These are phyloP conservation scores for Symbiodinium pilosum DNA, from an alignment of 73 alveolate species.

Conservation along the genomic window DNA sequence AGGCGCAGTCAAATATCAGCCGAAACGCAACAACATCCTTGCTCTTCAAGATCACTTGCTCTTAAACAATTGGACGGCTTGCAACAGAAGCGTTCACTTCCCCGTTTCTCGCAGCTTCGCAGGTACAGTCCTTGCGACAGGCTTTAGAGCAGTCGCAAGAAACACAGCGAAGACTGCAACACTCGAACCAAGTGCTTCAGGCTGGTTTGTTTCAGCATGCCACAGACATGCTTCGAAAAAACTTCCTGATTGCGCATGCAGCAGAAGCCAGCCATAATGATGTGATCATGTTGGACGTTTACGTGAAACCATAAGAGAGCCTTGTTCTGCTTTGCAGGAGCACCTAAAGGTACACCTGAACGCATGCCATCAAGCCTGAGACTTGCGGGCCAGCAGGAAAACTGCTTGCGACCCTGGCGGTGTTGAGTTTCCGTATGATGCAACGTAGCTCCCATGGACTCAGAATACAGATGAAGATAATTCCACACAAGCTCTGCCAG, in stretches of 20 bases:
- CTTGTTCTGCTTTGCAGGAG: slow-evolving; percentile 36
- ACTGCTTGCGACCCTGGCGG: background rate
- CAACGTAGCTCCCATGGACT: no score
- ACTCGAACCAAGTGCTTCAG: slow-evolving; percentile 91
- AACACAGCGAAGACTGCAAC: slow-evolving; percentile 90
- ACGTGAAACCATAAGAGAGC: background rate
- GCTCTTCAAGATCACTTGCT: no score
- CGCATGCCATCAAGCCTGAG: slow-evolving; percentile 75
- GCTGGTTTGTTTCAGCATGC: background rate
- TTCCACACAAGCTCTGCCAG: background rate
- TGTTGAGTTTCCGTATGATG: no score
- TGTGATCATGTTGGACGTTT: no score
- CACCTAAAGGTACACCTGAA: slow-evolving; percentile 92
- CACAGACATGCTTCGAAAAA: background rate
- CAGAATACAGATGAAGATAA: no score
- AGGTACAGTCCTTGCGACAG: slow-evolving; percentile 86
- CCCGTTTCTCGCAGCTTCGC: no score
- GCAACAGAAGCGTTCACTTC: no score
- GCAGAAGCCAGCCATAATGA: no score
- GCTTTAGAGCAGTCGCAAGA: slow-evolving; percentile 91
- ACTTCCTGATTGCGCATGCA: no score
- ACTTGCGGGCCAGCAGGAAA: slow-evolving; percentile 20
- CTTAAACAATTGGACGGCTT: no score
- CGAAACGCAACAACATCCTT: no score
- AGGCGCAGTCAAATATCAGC: background rate